phyloP scores from a whole-genome alignment of 179 eudicot genomes.

The Beta corolliflora region DNA sequence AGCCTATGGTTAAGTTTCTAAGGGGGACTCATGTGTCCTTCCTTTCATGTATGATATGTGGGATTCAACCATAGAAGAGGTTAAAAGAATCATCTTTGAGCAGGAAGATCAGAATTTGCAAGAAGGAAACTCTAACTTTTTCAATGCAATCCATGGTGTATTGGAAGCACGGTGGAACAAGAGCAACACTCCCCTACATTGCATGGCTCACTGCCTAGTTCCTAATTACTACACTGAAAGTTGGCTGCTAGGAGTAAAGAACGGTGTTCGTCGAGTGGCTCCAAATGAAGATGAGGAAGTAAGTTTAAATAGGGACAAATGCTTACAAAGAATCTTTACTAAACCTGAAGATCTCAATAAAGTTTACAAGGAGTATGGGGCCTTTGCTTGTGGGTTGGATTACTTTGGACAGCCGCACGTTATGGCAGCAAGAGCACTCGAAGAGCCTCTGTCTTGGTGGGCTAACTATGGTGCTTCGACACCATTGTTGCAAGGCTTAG shows the following conservation, averaged over 20 bases:
- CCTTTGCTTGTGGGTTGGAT: not conserved
- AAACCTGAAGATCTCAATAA: not conserved
- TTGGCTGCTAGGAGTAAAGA: constrained; percentile 9
- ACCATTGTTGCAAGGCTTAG: constrained; percentile 16
- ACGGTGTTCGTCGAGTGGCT: not conserved
- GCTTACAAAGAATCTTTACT: not conserved
- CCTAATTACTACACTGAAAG: not conserved
- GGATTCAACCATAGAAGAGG: constrained; percentile 22
- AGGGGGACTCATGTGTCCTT: constrained; percentile 2
- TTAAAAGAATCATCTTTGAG: constrained; percentile 3
- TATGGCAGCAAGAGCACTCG: not conserved
- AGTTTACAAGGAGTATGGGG: not conserved
- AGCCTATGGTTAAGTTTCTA: not conserved
- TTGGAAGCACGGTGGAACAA: not conserved
- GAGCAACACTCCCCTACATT: constrained; percentile 1
- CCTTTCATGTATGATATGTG: constrained; percentile 26
- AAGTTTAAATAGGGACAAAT: not conserved
- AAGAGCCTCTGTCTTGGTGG: constrained; percentile 6
- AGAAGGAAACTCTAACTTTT: not conserved
- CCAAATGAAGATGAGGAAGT: constrained; percentile 16
- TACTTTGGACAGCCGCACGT: not conserved
- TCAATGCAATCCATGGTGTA: constrained; percentile 1
- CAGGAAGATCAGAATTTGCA: constrained; percentile 1
- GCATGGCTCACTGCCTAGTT: constrained; percentile 7
- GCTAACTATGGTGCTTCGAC: constrained; percentile 4